Base-by-base conservation (phyloP, 2,329 filamentous ascomycete species). In the Diatrype stigma region DNA sequence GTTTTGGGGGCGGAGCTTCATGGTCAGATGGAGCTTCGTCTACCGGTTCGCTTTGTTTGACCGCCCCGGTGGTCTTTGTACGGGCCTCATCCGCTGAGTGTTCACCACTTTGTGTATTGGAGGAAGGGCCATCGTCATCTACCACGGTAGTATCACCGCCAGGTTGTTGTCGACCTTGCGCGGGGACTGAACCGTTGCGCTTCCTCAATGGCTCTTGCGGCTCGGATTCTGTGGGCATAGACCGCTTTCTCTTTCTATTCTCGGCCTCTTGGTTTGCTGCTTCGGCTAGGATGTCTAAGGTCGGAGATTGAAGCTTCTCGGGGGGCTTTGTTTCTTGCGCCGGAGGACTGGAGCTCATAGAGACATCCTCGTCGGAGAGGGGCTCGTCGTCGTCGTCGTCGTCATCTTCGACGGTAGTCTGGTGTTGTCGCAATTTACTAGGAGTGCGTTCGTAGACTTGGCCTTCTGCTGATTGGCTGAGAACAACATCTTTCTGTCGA, bases 341-440 rank as follows among this genome's bases (percentile, higher is more conserved):
- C 7, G 65, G 64, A 8, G 65, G 65, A 47, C 64, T 68, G 10
- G 65, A 68, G 50, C 60, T 62, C 57, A 68, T 65, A 34, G 65
- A 68, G 21, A 56, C 46, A 22, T 63, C 63, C 35, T 61, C 61
- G 40, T 67, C 63, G 21, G 70, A 70, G 34, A 68, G 58, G 21
- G 59, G 62, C 48, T 69, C 67, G 48, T 71, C 71, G 49, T 73
- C 71, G 32, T 67, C 61, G 21, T 69, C 69, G 42, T 68, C 65
- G 42, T 68, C 69, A 14, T 67, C 62, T 37, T 66, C 45, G 21
- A 46, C 49, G 21, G 54, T 50, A 40, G 50, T 60, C 38, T 49
- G 49, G 7, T 55, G 57, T 46, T 58, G 82, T 58, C 84, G 83
- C 53, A 91, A 79, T 73, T 91, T 93, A 76, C 86, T 92, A 3